These are phyloP conservation scores for Datura wrightii DNA, from an alignment of 257 asterid species.

Conservation along the genomic window DNA sequence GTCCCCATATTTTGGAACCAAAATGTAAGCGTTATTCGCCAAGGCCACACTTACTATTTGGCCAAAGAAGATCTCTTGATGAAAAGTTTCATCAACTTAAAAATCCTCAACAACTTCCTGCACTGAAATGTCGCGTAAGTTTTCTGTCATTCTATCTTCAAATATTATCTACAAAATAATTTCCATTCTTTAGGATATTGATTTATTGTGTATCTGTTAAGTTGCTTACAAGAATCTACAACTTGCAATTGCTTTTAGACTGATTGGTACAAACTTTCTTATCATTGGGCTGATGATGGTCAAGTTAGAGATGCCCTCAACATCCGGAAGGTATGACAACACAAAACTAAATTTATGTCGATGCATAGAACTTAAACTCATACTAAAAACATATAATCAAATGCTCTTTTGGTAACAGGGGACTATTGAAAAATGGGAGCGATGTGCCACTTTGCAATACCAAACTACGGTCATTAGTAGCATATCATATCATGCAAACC, in stretches of 20 bases:
- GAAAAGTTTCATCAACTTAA: constrained; percentile 26
- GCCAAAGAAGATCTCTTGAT: constrained; percentile 35
- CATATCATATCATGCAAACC: constrained; percentile 38
- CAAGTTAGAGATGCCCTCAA: constrained; percentile 33
- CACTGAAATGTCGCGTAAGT: constrained; percentile 35
- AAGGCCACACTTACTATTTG: neutral
- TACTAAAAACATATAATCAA: neutral
- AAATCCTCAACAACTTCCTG: neutral
- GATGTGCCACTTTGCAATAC: constrained; percentile 36
- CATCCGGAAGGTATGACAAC: constrained; percentile 31
- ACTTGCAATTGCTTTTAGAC: neutral
- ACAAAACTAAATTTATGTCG: too few species aligned
- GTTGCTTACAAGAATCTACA: neutral
- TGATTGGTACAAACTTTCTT: constrained; percentile 18
- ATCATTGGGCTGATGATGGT: constrained; percentile 32
- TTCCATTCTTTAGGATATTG: neutral
- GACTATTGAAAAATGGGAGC: constrained; percentile 34
- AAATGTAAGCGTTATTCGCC: constrained; percentile 29
- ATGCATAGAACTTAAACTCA: neutral
- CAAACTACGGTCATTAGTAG: neutral
- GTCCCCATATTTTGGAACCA: constrained; percentile 34
- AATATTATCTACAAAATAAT: neutral
- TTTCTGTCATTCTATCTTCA: neutral
- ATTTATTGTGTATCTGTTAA: neutral
- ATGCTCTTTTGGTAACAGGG: constrained; percentile 23